phyloP scores from a whole-genome alignment of 2,329 filamentous ascomycete genomes.

The Fusarium zealandicum region DNA sequence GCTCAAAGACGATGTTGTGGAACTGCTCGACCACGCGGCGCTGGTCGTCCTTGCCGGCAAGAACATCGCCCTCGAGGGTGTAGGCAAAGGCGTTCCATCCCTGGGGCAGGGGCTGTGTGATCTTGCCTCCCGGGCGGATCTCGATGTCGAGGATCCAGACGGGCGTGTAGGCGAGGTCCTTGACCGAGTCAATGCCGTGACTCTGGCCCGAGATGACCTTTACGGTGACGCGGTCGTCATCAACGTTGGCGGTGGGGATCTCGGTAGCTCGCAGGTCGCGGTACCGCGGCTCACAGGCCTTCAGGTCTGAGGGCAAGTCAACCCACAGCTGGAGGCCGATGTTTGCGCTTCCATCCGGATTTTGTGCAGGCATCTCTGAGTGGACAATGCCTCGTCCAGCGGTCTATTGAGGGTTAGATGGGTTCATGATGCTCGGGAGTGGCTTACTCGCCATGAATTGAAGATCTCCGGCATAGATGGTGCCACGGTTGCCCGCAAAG shows the following conservation, averaged over 20 bases:
- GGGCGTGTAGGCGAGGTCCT: constrained; percentile 93
- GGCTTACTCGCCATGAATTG: constrained; percentile 77
- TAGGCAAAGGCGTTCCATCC: constrained; percentile 94
- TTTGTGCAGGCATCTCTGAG: constrained; percentile 90
- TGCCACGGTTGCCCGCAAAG: constrained; percentile 85
- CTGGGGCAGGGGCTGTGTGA: constrained; percentile 76
- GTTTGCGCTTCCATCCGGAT: constrained; percentile 77
- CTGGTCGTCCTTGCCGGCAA: constrained; percentile 63
- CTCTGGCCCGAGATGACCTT: constrained; percentile 91
- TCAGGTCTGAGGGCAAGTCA: constrained; percentile 81
- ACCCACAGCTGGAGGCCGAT: constrained; percentile 96
- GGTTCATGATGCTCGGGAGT: no score
- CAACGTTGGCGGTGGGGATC: constrained; percentile 76
- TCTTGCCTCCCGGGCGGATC: constrained; percentile 77
- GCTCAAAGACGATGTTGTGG: constrained; percentile 89
- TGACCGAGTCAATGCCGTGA: constrained; percentile 83
- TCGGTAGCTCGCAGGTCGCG: constrained; percentile 81
- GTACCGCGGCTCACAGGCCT: constrained; percentile 90
- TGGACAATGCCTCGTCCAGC: constrained; percentile 92
- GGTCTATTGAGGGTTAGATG: constrained; percentile 52
- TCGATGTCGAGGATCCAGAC: constrained; percentile 94
- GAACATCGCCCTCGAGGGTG: constrained; percentile 75
- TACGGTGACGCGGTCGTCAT: constrained; percentile 76
- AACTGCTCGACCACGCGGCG: constrained; percentile 69
- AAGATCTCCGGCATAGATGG: constrained; percentile 84